Conservation (phyloP, 1,139 yeast species). For the Lizanozyma gosingica region DNA sequence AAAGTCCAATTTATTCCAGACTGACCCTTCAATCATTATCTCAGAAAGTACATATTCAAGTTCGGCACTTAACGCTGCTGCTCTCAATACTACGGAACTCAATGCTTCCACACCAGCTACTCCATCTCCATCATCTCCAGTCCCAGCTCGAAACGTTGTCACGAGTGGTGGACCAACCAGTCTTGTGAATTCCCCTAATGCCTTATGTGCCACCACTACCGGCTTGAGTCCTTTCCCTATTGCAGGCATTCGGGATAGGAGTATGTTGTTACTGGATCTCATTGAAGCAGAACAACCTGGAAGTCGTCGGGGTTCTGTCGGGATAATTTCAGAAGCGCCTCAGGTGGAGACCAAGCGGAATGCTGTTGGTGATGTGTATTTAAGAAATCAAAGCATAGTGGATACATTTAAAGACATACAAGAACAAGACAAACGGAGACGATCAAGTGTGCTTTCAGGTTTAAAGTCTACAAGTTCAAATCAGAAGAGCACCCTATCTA, state of each 20-base stretch:
- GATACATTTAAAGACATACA: conserved; percentile 43
- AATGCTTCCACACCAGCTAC: conserved; percentile 1
- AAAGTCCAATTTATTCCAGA: not conserved
- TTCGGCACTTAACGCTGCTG: not conserved
- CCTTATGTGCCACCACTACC: conserved; percentile 9
- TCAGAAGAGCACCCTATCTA: not conserved
- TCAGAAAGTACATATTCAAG: not conserved
- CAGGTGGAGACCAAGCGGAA: conserved; percentile 43
- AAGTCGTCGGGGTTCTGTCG: conserved; percentile 25
- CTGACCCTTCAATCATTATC: not conserved
- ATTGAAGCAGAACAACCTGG: conserved; percentile 15
- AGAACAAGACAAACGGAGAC: conserved; percentile 35
- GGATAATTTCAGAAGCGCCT: conserved; percentile 33
- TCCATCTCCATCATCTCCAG: not conserved
- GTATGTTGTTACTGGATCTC: conserved; percentile 25
- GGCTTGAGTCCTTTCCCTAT: conserved; percentile 11
- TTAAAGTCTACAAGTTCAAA: not conserved
- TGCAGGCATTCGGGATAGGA: conserved; percentile 27
- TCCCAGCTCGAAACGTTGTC: conserved; percentile 3
- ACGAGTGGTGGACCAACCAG: not conserved
- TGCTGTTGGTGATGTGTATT: conserved; percentile 48
- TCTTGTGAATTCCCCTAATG: not conserved
- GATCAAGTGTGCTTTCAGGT: conserved; percentile 27
- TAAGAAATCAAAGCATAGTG: conserved; percentile 39
- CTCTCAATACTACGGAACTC: conserved; percentile 1